Evolutionary conservation across 1,284 basidiomycete genomes (phyloP).

Genomic region (Leccinum variabile): DNA sequence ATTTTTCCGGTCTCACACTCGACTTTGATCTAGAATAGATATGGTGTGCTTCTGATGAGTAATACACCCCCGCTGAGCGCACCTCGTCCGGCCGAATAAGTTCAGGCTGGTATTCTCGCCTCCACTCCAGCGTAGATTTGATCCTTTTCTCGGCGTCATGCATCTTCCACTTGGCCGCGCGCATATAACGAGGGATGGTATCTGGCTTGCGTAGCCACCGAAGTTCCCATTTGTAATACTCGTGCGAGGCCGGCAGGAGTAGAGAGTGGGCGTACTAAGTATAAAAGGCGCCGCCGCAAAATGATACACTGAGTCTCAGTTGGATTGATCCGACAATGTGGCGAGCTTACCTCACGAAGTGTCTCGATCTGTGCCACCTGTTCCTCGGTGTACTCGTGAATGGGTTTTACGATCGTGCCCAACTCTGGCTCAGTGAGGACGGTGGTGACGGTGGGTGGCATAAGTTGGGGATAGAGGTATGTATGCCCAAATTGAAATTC

Average conservation of each 20-base stretch:
- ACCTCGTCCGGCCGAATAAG: slow-evolving; percentile 78
- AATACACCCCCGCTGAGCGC: slow-evolving; percentile 15
- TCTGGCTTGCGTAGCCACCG: slow-evolving; percentile 75
- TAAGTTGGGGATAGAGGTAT: background rate
- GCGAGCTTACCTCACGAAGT: slow-evolving; percentile 55
- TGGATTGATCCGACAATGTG: background rate
- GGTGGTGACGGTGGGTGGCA: slow-evolving; percentile 44
- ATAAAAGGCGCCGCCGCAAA: background rate
- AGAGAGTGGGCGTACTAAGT: slow-evolving; percentile 64
- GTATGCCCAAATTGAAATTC: background rate
- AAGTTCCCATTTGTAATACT: slow-evolving; percentile 74
- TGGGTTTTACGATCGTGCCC: slow-evolving; percentile 51
- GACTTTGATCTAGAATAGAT: slow-evolving; percentile 50
- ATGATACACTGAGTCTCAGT: slow-evolving; percentile 4
- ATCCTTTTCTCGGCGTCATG: slow-evolving; percentile 77
- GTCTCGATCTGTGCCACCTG: slow-evolving; percentile 60
- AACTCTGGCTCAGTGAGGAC: slow-evolving; percentile 47
- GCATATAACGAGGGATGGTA: slow-evolving; percentile 78
- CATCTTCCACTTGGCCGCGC: slow-evolving; percentile 81
- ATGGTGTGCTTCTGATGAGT: background rate
- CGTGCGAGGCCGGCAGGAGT: slow-evolving; percentile 61
- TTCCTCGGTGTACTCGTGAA: slow-evolving; percentile 60
- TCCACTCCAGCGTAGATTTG: slow-evolving; percentile 77
- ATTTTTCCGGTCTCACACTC: slow-evolving; percentile 87
- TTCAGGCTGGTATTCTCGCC: slow-evolving; percentile 79